A percentile compares a stretch with the other conserved stretches of the same genome.
These are phyloP conservation scores for Phytophthora palmivora DNA, from an alignment of 352 stramenopile species.

Conservation along the genomic window DNA sequence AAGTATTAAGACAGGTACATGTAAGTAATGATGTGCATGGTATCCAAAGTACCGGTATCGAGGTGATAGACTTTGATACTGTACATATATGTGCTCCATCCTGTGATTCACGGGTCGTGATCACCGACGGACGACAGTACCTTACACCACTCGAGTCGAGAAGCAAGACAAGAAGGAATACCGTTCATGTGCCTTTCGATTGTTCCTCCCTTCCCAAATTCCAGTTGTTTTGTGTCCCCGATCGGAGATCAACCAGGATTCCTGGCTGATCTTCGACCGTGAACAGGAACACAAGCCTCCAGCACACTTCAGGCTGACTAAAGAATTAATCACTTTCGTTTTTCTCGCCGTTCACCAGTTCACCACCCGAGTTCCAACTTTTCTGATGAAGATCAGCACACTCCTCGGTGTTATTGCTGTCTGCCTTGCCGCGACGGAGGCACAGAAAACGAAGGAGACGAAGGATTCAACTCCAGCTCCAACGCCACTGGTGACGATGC, in stretches of 20 bases:
- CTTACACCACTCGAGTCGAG: too few species aligned
- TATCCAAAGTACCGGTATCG: too few species aligned
- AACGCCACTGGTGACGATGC: conserved; percentile 17
- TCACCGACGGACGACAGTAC: too few species aligned
- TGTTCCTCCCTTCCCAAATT: neutral
- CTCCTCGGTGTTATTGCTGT: conserved; percentile 6
- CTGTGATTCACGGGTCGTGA: neutral
- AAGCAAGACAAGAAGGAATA: too few species aligned
- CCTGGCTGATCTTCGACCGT: too few species aligned
- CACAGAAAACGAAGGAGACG: conserved; percentile 5
- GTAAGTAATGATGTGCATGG: conserved; percentile 3
- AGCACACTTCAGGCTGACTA: neutral
- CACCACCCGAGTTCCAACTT: neutral
- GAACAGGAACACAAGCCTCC: too few species aligned
- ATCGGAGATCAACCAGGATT: too few species aligned
- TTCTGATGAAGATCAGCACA: conserved; percentile 13
- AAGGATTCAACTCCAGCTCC: neutral
- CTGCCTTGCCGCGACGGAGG: conserved; percentile 3
- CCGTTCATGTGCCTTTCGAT: conserved; percentile 3
- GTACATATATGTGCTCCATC: too few species aligned
- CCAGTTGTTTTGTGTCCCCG: conserved; percentile 4
- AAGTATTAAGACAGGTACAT: too few species aligned
- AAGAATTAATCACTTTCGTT: conserved; percentile 10
- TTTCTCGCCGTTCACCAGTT: neutral
- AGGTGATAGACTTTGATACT: too few species aligned